These are phyloP conservation scores for Coemansia umbellata DNA, from an alignment of 192 early-diverging fungal species.

Conservation along the genomic window DNA sequence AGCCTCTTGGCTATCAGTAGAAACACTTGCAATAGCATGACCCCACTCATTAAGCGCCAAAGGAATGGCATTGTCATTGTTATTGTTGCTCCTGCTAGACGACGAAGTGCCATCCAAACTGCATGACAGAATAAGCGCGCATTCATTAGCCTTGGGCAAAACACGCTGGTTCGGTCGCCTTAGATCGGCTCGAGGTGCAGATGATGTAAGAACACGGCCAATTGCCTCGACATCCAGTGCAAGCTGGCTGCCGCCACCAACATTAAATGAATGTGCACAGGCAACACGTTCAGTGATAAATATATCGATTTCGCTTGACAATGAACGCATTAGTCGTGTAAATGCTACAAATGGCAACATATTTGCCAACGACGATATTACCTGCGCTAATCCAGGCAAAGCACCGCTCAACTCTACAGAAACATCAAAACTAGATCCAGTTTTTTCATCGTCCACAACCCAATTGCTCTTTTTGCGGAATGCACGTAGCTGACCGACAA, in stretches of 20 bases:
- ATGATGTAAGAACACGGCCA: constrained; percentile 10
- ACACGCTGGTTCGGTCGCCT: not conserved
- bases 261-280: constrained; percentile 28
- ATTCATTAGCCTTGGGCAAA: constrained; percentile 19
- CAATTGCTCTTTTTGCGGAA: constrained; percentile 43
- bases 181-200: not conserved
- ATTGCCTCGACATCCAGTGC: constrained; percentile 24
- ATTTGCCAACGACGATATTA: constrained; percentile 5
- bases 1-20: constrained; percentile 20
- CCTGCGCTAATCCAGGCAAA: constrained; percentile 22
- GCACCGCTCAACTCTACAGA: constrained; percentile 22
- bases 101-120: constrained; percentile 4
- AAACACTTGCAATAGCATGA: constrained; percentile 7
- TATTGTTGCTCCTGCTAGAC: not conserved
- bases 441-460: not conserved
- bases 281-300: constrained; percentile 41
- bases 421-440: not conserved
- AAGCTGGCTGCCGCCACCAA: constrained; percentile 26
- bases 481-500: constrained; percentile 27
- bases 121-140: constrained; percentile 22
- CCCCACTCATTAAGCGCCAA: constrained; percentile 36
- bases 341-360: constrained; percentile 26
- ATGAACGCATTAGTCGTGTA: constrained; percentile 14
- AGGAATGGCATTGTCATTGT: constrained; percentile 2
- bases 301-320: constrained; percentile 31